phyloP scores from a whole-genome alignment of 192 early-diverging fungal genomes.

The Dissophora ornata region DNA sequence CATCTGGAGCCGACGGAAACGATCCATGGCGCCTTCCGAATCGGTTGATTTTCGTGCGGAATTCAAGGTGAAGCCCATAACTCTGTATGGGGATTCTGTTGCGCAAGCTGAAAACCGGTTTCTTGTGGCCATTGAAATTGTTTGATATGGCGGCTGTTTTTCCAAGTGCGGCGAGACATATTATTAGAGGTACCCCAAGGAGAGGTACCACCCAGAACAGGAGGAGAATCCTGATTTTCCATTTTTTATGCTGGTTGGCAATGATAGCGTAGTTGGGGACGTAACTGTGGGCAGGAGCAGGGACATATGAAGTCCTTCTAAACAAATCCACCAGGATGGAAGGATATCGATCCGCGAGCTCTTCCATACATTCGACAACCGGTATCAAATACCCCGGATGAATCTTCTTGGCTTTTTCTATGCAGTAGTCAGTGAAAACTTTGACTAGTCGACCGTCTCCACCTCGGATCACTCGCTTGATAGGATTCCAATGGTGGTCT shows the following conservation, averaged over 20 bases:
- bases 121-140: slow-evolving; percentile 45
- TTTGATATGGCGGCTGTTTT: too few relatives aligned
- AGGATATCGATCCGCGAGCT: slow-evolving; percentile 40
- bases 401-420: slow-evolving; percentile 37
- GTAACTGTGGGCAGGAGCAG: slow-evolving; percentile 32
- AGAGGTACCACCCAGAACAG: too few relatives aligned
- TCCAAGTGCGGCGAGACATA: slow-evolving; percentile 17
- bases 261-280: slow-evolving; percentile 38
- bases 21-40: too few relatives aligned
- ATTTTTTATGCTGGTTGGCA: slow-evolving; percentile 31
- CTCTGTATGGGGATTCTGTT: slow-evolving; percentile 32
- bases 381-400: slow-evolving; percentile 51
- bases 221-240: too few relatives aligned
- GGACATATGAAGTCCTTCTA: slow-evolving; percentile 40
- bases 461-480: slow-evolving; percentile 34
- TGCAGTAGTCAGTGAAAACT: slow-evolving; percentile 41
- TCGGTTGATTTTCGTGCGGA: too few relatives aligned
- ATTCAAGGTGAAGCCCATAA: not conserved
- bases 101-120: slow-evolving; percentile 34
- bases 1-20: not conserved
- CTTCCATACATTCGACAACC: slow-evolving; percentile 37
- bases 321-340: slow-evolving; percentile 36
- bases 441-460: slow-evolving; percentile 29
- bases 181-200: too few relatives aligned
- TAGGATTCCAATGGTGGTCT: slow-evolving; percentile 22